Evolutionary conservation across 176 grass and related monocot species (phyloP).

Genomic region (Oryza brachyantha): DNA sequence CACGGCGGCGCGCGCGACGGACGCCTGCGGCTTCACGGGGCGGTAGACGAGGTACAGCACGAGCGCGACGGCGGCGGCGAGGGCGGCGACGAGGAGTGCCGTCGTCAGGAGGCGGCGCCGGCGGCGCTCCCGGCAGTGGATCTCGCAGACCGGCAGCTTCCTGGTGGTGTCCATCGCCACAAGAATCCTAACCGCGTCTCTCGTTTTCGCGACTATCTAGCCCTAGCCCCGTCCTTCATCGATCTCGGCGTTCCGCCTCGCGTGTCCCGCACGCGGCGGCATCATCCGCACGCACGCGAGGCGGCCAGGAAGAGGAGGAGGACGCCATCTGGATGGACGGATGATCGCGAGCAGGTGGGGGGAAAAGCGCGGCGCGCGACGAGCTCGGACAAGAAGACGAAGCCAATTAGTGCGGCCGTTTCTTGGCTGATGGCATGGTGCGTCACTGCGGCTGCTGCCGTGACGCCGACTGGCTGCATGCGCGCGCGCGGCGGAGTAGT

Average conservation of each 20-base stretch:
- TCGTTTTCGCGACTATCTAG: background rate
- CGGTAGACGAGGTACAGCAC: constrained; percentile 58
- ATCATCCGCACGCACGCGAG: background rate
- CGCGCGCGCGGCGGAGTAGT: no score
- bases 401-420: background rate
- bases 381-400: background rate
- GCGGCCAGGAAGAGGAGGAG: background rate
- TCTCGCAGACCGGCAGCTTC: constrained; percentile 16
- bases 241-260: background rate
- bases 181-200: background rate
- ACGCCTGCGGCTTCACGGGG: constrained; percentile 54
- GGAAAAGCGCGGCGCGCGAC: background rate
- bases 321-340: background rate
- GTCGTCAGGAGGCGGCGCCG: constrained; percentile 6
- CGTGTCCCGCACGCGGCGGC: constrained; percentile 2
- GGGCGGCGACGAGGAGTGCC: constrained; percentile 9
- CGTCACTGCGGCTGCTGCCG: background rate
- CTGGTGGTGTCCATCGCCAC: constrained; percentile 27
- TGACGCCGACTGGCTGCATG: background rate
- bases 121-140: constrained; percentile 11
- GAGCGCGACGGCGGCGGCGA: constrained; percentile 26
- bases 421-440: background rate
- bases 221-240: no score
- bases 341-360: no score
- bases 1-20: constrained; percentile 41